Base-by-base conservation (phyloP, 208 protist genomes). In the Phytomonas sp. region DNA sequence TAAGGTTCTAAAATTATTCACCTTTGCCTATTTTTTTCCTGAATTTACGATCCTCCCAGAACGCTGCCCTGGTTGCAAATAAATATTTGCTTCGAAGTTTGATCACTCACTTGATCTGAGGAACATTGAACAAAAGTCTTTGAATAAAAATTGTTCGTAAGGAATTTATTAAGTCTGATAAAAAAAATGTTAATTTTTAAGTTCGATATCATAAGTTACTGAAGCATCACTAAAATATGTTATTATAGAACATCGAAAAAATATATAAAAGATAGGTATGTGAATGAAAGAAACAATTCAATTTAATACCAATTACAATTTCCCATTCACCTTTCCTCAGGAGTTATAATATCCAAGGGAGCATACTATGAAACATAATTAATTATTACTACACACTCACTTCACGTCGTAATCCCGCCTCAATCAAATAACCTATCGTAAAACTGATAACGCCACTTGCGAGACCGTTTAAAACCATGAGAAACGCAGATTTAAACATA, bases 401-500 rank as follows among this genome's bases (percentile, higher is more conserved):
- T 52, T 74, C 81, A 8, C 72, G 76, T 33, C 78, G 63, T 12
- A 95, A 74, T 2, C 80, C 65, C 32, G 49, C 70, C 69, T 95
- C 79, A n/a, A 95, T 84, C 29, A 84, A 63, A 69, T 76, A 74
- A n/a, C 90, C 89, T 8, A 92, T 75, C 23, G 80, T 56, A 67
- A 93, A 98, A 49, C 92, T 94, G 42, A 96, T 84, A 14, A 52
- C 37, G 14, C 93, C 94, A 65, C 92, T 93, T 60, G 97, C 69
- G 29, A 76, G 23, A 56, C 93, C 94, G 68, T 97, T 97, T 56
- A 97, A 32, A 5, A 96, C 66, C 87, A 97, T 96, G 33, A 93
- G 71, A 19, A 81, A 33, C 12, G 93, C 88, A 0, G 86, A 88
- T 60, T 81, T 79, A 19, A 69, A 36, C 59, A 94, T 84, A 63